These are phyloP conservation scores for Grigorovia yakushimaensis DNA, from an alignment of 805 yeast genomes.

Conservation along the genomic window DNA sequence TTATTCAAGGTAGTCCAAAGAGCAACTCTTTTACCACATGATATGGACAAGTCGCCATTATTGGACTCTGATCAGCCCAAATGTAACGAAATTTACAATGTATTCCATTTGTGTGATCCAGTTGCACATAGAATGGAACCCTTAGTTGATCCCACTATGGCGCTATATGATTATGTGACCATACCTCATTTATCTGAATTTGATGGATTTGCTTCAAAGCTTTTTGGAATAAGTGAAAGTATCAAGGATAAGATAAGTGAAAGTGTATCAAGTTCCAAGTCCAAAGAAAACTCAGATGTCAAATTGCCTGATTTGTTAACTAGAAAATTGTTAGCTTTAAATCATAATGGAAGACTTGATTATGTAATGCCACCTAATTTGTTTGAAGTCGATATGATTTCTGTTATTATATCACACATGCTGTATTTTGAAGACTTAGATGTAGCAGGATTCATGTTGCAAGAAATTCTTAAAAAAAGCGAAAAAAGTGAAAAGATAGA, in stretches of 20 bases:
- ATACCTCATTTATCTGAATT: slow-evolving; percentile 21
- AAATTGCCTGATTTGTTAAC: neutral
- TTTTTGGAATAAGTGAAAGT: slow-evolving; percentile 19
- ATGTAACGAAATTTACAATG: slow-evolving; percentile 61
- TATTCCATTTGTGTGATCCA: slow-evolving; percentile 88
- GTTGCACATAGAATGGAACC: slow-evolving; percentile 89
- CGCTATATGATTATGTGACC: slow-evolving; percentile 17
- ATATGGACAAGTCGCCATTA: neutral
- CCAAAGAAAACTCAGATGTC: neutral
- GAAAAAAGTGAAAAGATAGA: slow-evolving; percentile 3
- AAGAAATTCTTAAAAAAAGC: slow-evolving; percentile 35
- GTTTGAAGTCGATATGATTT: slow-evolving; percentile 67
- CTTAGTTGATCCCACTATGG: slow-evolving; percentile 34
- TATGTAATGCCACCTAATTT: slow-evolving; percentile 69
- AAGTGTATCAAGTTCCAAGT: slow-evolving; percentile 9
- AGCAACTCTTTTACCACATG: slow-evolving; percentile 41
- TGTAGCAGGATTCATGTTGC: slow-evolving; percentile 68
- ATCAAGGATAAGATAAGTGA: slow-evolving; percentile 8
- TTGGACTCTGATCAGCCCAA: slow-evolving; percentile 33
- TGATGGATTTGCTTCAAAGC: slow-evolving; percentile 22
- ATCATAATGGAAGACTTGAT: slow-evolving; percentile 72
- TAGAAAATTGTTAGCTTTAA: slow-evolving; percentile 30
- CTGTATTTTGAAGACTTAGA: slow-evolving; percentile 82
- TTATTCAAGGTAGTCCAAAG: slow-evolving; percentile 68
- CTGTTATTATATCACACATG: slow-evolving; percentile 81